A percentile compares a stretch with the other conserved stretches of the same genome.
These are phyloP conservation scores for Colletotrichum incanum DNA, from an alignment of 2,329 filamentous ascomycete species.

Conservation along the genomic window DNA sequence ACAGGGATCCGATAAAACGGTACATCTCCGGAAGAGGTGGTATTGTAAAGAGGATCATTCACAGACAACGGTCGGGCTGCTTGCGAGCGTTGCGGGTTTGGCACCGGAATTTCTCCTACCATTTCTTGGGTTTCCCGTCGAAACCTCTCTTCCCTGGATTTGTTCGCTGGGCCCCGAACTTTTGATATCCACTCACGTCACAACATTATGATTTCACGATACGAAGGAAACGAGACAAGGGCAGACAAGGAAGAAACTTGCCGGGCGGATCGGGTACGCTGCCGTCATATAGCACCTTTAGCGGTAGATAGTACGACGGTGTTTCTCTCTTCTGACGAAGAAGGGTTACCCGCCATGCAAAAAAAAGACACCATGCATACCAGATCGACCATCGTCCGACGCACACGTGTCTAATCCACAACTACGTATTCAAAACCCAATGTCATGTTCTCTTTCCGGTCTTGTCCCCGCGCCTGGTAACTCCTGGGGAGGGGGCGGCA, in stretches of 20 bases:
- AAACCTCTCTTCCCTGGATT: neutral
- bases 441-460: neutral
- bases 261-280: neutral
- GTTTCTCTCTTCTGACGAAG: neutral
- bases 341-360: neutral
- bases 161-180: slow-evolving; percentile 8
- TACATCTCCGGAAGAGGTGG: slow-evolving; percentile 29
- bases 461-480: neutral
- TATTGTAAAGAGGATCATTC: neutral
- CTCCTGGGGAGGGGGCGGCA: neutral
- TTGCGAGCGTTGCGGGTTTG: slow-evolving; percentile 11
- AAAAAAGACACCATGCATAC: neutral
- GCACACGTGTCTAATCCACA: neutral
- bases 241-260: neutral
- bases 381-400: neutral
- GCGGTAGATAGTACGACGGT: slow-evolving; percentile 17
- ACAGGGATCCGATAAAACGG: slow-evolving; percentile 31
- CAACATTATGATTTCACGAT: slow-evolving; percentile 41
- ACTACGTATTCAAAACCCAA: neutral
- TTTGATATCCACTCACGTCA: slow-evolving; percentile 36
- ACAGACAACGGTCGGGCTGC: slow-evolving; percentile 13
- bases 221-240: slow-evolving; percentile 29
- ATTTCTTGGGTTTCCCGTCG: neutral
- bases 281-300: neutral
- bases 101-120: neutral